Percentiles rank a stretch among this genome's conserved stretches.
Evolutionary conservation across 73 alveolate genomes (phyloP).

Genomic region (Uronychia binucleata): DNA sequence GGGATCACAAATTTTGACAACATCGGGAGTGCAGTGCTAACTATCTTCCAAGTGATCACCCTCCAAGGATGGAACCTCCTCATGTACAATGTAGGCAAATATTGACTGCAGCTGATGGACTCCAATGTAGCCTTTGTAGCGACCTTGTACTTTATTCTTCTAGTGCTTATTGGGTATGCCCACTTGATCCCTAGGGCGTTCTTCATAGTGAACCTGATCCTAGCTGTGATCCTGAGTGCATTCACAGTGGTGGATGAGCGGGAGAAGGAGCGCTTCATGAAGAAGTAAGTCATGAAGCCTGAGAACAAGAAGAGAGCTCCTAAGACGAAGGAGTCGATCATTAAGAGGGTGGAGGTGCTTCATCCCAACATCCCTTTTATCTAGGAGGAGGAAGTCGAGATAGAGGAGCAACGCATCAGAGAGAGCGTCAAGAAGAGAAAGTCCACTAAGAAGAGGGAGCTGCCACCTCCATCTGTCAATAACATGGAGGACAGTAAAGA

Average conservation of each 20-base stretch:
- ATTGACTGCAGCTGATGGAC: background rate
- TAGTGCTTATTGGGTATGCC: conserved; percentile 18
- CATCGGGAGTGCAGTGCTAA: conserved; percentile 10
- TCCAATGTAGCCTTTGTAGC: background rate
- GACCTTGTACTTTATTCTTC: conserved; percentile 7
- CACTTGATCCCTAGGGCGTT: conserved; percentile 3
- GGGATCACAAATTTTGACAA: conserved; percentile 49
- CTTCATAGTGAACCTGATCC: conserved; percentile 23
- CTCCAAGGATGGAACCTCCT: conserved; percentile 25
- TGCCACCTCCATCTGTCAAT: no score
- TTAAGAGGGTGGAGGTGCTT: background rate
- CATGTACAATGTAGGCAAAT: conserved; percentile 12
- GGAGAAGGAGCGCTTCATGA: conserved; percentile 1
- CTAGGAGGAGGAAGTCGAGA: background rate
- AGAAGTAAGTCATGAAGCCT: background rate
- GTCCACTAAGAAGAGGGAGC: no score
- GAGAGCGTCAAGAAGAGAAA: background rate
- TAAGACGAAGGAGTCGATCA: background rate
- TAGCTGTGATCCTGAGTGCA: conserved; percentile 38
- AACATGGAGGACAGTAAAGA: no score
- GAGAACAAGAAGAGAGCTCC: background rate
- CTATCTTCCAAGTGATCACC: conserved; percentile 14
- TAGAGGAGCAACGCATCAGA: background rate
- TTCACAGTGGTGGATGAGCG: conserved; percentile 9
- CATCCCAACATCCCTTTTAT: background rate